Evolutionary conservation across 2,329 filamentous ascomycete genomes (phyloP), one percentile per base, ranked within the genome.

Genomic region (Coniella vitis): DNA sequence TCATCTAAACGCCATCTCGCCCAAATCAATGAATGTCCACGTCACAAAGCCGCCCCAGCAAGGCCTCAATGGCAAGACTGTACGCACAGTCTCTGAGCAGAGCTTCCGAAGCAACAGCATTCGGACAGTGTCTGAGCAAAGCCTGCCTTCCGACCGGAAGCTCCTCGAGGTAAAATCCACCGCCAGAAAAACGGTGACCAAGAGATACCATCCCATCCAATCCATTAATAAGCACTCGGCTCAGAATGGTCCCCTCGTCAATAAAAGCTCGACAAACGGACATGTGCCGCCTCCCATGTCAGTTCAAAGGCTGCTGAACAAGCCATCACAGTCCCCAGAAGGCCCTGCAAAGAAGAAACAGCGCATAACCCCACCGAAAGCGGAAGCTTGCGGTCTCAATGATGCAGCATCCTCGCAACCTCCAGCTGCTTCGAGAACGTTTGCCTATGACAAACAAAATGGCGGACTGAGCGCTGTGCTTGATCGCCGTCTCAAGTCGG

Each of bases 91-190:
- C 5, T 25, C 45, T 20, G 48, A 51, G 10, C 34, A 36, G 14
- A 19, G 8, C 12, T 4, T 25, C n/a, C n/a, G n/a, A n/a, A n/a
- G n/a, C n/a, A 43, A 45, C 16, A 41, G 51, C 21, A 19, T 32
- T 9, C 37, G 19, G 22, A 32, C 14, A 12, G n/a, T 43, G 7
- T 25, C 45, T 20, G 48, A 51, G 10, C 34, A 36, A 16, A 19
- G 8, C 12, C 4, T 25, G 9, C 10, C 32, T 5, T 32, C 42
- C 22, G 35, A 12, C 21, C 51, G 51, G 14, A 53, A 53, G 17
- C 45, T 39, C 22, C 39, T 53, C 20, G 48, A 51, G 29, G 43
- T 48, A 3, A 51, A 53, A 39, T 32, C 46, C 25, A 53, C 51
- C 14, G 48, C 48, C n/a, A 51, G 51, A n/a, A 53, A 53, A 21